Conservation (phyloP, 2,329 filamentous ascomycete genomes). For the Aschersonia sp. region DNA sequence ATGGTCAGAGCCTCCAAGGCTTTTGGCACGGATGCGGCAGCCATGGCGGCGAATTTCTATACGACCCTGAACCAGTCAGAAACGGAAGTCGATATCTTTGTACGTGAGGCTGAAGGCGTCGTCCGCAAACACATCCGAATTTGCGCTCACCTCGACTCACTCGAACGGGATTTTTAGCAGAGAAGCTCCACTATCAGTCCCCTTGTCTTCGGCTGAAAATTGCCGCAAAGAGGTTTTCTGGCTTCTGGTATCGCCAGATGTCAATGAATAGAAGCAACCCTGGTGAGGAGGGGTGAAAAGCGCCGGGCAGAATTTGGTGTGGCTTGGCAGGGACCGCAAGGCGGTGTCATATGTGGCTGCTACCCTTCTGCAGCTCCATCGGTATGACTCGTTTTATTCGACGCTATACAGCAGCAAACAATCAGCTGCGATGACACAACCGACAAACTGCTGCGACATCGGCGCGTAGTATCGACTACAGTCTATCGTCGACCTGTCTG, state of each 20-base stretch:
- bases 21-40: conserved; percentile 25
- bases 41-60: conserved; percentile 22
- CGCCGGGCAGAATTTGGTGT: conserved; percentile 15
- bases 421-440: too few species aligned
- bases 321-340: not conserved
- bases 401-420: too few species aligned
- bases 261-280: not conserved
- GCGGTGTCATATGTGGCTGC: not conserved
- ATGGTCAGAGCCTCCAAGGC: conserved; percentile 36
- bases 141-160: too few species aligned
- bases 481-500: too few species aligned
- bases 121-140: too few species aligned
- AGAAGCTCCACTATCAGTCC: conserved; percentile 4
- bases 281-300: conserved; percentile 19
- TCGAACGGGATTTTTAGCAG: too few species aligned
- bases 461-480: too few species aligned
- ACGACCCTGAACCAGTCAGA: not conserved
- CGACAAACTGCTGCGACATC: too few species aligned
- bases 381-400: not conserved
- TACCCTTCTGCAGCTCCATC: not conserved
- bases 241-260: not conserved
- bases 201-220: too few species aligned
- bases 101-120: not conserved
- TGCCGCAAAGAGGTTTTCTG: too few species aligned
- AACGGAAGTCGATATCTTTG: not conserved